Evolutionary conservation across 2,329 filamentous ascomycete genomes (phyloP).

Genomic region (Penicillium corylophilum): DNA sequence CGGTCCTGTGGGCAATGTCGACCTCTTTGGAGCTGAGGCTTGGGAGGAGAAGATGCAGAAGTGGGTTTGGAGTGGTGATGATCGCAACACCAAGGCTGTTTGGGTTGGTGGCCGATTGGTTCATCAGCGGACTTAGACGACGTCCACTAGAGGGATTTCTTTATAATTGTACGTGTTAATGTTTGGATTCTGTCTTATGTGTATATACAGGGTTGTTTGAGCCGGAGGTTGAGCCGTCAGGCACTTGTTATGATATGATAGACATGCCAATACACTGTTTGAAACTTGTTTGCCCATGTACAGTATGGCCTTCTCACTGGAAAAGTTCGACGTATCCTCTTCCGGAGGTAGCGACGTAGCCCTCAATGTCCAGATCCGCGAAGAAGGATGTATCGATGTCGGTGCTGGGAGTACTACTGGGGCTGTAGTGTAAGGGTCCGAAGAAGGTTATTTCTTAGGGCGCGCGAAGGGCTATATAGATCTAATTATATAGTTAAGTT

Average conservation of each 20-base stretch:
- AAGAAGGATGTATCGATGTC: conserved; percentile 60
- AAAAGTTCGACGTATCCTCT: conserved; percentile 54
- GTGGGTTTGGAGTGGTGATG: conserved; percentile 93
- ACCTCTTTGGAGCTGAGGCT: conserved; percentile 88
- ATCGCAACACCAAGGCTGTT: conserved; percentile 81
- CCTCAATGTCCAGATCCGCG: conserved; percentile 56
- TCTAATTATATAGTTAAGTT: too few species aligned
- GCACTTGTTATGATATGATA: background rate
- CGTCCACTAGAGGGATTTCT: background rate
- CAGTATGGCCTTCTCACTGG: too few species aligned
- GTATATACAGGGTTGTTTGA: background rate
- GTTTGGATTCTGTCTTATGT: background rate
- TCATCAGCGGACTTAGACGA: conserved; percentile 47
- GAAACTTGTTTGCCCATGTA: too few species aligned
- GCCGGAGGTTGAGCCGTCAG: background rate
- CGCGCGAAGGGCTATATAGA: too few species aligned
- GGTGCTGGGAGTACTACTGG: conserved; percentile 55
- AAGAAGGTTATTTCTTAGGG: too few species aligned
- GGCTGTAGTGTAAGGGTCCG: too few species aligned
- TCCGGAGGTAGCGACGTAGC: conserved; percentile 56
- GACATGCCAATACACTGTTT: background rate
- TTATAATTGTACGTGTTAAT: background rate
- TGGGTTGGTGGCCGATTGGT: conserved; percentile 87
- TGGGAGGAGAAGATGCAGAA: conserved; percentile 86
- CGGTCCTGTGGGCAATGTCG: conserved; percentile 64